Evolutionary conservation across 208 protist species (phyloP), one percentile per base, ranked within the genome.

Genomic region (Trypanosoma congolense): DNA sequence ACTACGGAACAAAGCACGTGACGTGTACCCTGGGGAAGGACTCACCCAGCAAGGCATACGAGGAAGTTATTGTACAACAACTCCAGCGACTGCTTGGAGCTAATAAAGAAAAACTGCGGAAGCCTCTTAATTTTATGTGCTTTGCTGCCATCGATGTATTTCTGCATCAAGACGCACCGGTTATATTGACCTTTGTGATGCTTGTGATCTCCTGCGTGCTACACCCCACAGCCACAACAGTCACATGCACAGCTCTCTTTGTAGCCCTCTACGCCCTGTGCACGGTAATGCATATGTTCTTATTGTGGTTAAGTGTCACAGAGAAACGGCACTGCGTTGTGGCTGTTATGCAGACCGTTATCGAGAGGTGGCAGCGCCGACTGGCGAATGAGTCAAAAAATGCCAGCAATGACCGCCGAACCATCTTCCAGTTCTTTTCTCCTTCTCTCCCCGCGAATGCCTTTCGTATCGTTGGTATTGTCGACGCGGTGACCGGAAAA

Each of bases 401-500:
- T 63, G 70, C 22, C 80, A 89, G 40, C 87, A 30, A 70, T 49
- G 79, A 93, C 59, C 80, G 82, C 1, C 74, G 87, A 1, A 63
- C 64, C 19, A 69, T 87, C 2, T 83, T 87, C 58, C 29, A 79
- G 3, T 74, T 83, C 50, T 77, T 58, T 6, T 81, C 77, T 38
- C 68, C 87, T n/a, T 67, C 78, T n/a, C 58, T 89, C 19, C 78
- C 77, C 2, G 56, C 74, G 16, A 80, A 65, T 12, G 75, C 83
- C 22, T 90, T 93, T 49, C 87, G 87, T 46, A 85, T 90, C 59
- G 74, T 87, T 3, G 77, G 78, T 29, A 75, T 81, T 22, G 73
- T 87, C 1, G 78, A 90, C 36, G 69, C 76, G 42, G 56, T 64
- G 22, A 89, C 77, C 1, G 73, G 76, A 14, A 75, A 76, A 6